These are phyloP conservation scores for Speleostelium caveatum DNA, from an alignment of 78 protist species.

Conservation along the genomic window DNA sequence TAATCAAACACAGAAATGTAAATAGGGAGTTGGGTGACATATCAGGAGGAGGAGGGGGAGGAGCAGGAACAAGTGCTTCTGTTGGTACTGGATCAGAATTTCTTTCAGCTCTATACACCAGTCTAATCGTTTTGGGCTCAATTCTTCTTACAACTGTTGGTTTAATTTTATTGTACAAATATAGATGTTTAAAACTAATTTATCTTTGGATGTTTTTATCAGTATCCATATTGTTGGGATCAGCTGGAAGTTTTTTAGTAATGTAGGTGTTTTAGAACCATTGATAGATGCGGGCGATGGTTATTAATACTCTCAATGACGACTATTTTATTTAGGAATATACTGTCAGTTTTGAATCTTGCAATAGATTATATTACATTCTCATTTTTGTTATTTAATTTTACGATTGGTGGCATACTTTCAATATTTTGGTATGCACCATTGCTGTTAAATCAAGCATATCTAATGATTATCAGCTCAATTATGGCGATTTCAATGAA, in stretches of 20 bases:
- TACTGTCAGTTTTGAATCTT: slow-evolving; percentile 43
- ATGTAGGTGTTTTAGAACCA: slow-evolving; percentile 17
- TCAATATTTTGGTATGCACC: slow-evolving; percentile 89
- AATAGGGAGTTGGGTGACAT: neutral
- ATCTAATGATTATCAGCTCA: slow-evolving; percentile 23
- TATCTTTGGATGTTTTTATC: slow-evolving; percentile 80
- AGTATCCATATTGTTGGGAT: slow-evolving; percentile 59
- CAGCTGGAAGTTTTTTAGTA: slow-evolving; percentile 46
- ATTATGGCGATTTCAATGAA: slow-evolving; percentile 88
- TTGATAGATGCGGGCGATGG: neutral
- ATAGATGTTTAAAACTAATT: slow-evolving; percentile 71
- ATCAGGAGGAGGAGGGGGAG: slow-evolving; percentile 3
- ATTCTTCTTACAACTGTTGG: slow-evolving; percentile 68
- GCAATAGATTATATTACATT: slow-evolving; percentile 80
- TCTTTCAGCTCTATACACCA: slow-evolving; percentile 35
- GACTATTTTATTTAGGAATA: slow-evolving; percentile 10
- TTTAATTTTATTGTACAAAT: slow-evolving; percentile 78
- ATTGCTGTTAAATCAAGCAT: slow-evolving; percentile 50
- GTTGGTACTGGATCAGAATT: slow-evolving; percentile 36
- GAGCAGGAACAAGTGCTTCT: neutral
- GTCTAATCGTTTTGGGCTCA: slow-evolving; percentile 39
- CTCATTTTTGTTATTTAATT: slow-evolving; percentile 88
- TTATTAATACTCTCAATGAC: neutral
- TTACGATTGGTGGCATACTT: slow-evolving; percentile 91
- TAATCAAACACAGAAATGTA: neutral